Percentiles rank a stretch among this genome's conserved stretches.
phyloP scores from a whole-genome alignment of 1,284 basidiomycete genomes.

The Ustilago cynodontis region DNA sequence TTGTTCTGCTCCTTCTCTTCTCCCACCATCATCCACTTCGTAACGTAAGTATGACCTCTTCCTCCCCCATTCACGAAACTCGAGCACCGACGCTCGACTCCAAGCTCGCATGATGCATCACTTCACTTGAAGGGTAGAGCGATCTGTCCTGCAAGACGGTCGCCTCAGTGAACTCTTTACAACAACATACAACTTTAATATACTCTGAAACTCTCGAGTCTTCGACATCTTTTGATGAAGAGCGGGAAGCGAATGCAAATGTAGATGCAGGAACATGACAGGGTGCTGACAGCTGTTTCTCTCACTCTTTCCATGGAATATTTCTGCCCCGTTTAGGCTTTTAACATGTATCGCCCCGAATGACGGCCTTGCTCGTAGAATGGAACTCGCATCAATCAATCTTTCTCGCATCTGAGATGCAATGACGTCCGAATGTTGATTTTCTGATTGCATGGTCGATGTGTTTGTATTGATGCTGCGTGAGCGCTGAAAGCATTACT shows the following conservation, averaged over 20 bases:
- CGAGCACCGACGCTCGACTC: background rate
- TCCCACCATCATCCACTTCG: slow-evolving; percentile 23
- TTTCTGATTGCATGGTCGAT: background rate
- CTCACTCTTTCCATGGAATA: background rate
- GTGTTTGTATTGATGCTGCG: background rate
- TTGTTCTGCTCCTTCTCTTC: slow-evolving; percentile 5
- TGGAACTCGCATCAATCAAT: background rate
- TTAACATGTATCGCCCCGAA: background rate
- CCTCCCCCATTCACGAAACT: background rate
- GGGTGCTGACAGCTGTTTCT: background rate
- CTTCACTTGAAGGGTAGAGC: slow-evolving; percentile 38
- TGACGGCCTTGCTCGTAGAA: background rate
- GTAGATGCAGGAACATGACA: background rate
- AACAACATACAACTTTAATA: slow-evolving; percentile 58
- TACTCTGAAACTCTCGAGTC: slow-evolving; percentile 41
- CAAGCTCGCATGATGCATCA: slow-evolving; percentile 33
- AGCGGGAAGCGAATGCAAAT: slow-evolving; percentile 1
- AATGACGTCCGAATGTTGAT: too few relatives aligned
- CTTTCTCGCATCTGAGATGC: background rate
- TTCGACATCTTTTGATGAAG: background rate
- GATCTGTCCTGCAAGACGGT: slow-evolving; percentile 47
- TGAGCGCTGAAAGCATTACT: slow-evolving; percentile 14
- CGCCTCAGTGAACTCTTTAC: slow-evolving; percentile 39
- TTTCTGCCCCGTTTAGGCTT: background rate
- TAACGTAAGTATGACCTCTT: slow-evolving; percentile 16